Evolutionary conservation across 495 filamentous ascomycete species (phyloP).

Genomic region (Penicillium coprophilum): DNA sequence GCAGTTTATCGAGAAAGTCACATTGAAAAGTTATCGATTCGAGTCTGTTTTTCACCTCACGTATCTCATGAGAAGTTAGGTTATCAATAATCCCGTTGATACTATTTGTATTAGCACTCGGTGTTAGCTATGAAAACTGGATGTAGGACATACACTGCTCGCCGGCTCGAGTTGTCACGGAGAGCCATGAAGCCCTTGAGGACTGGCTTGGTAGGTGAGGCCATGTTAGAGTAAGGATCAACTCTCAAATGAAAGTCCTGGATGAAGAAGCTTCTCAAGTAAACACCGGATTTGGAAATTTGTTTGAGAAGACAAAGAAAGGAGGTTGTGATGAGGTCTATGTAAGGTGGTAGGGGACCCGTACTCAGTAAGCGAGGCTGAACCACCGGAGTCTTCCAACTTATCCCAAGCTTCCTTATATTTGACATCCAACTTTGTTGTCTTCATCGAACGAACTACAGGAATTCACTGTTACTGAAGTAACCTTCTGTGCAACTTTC

Average conservation of each 20-base stretch:
- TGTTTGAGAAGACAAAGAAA: no score
- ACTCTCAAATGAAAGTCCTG: background rate
- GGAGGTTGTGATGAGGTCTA: background rate
- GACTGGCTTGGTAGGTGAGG: background rate
- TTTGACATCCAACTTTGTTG: background rate
- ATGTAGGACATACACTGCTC: background rate
- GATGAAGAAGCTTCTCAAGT: background rate
- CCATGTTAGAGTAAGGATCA: background rate
- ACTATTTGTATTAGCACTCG: background rate
- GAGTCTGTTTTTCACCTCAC: constrained; percentile 28
- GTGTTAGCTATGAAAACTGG: background rate
- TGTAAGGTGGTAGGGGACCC: background rate
- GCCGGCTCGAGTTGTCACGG: background rate
- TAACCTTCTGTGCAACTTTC: no score
- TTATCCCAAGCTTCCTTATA: background rate
- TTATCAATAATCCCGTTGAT: background rate
- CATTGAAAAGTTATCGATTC: constrained; percentile 25
- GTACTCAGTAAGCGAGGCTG: background rate
- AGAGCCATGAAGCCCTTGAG: background rate
- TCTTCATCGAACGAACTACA: background rate
- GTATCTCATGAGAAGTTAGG: constrained; percentile 28
- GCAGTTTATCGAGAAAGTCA: constrained; percentile 38
- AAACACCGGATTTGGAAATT: background rate
- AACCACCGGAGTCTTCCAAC: background rate
- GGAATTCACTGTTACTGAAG: no score